Evolutionary conservation across 768 basidiomycete species (phyloP), one percentile per base, ranked within the genome.

Genomic region (Lentinula edodes): DNA sequence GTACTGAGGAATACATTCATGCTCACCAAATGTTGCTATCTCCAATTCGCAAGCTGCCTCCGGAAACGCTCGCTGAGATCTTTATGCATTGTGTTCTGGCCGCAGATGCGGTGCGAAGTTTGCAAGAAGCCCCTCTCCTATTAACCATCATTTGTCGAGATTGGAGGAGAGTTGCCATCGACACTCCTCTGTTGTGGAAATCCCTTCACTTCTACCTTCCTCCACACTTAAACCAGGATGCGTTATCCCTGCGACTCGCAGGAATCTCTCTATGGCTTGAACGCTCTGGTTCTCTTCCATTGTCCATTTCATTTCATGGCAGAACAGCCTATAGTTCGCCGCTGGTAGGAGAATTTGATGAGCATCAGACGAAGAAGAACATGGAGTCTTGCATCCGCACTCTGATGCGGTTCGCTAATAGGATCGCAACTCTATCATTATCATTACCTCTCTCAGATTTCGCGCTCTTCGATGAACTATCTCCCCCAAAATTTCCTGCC

Each of bases 101-200:
- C 0, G 58, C 43, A 3, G 62, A 69, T 35, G 55, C 63, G 15
- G 66, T 65, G 6, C 71, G 70, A n/a, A 62, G 67, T n/a, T 52
- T 61, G 7, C 34, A 23, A 1, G 57, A 66, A 1, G 68, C 67
- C 1, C 72, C 73, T 2, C 42, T 74, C 9, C 42, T 73, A 16
- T 48, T 73, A 9, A 65, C 67, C 2, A 58, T 66, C 10, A 60
- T 74, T 20, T 71, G 73, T 50, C 66, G 66, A 8, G 41, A 59
- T 5, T 74, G 73, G 73, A 65, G 72, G 39, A 54, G 62, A 12
- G 62, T 70, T 2, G 64, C 69, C 8, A 16, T 74, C 28, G 50
- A 64, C 1, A 70, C 65, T 2, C 72, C 73, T 5, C 64, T 63
- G 12, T 59, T 74, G 8, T 74, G 73, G 73, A 63, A 65, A 36